Percentiles rank a stretch among this genome's conserved stretches.
phyloP scores from a whole-genome alignment of 2,329 filamentous ascomycete species.

The Rhytidhysteron rufulum region DNA sequence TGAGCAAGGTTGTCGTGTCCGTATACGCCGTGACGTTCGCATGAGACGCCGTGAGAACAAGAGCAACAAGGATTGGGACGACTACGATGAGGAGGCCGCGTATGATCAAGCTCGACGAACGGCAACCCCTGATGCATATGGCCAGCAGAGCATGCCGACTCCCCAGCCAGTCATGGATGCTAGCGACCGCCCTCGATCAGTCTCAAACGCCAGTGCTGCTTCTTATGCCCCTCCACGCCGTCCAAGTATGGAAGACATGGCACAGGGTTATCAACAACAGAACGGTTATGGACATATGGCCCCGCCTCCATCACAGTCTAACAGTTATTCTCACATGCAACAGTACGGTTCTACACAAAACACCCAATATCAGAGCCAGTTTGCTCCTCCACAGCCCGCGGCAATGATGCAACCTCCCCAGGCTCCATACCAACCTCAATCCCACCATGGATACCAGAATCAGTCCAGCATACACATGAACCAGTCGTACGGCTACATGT shows the following conservation, averaged over 20 bases:
- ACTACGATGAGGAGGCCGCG: constrained; percentile 54
- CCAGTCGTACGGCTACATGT: constrained; percentile 39
- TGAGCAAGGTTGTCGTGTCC: constrained; percentile 93
- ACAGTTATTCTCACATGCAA: constrained; percentile 35
- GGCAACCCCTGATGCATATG: constrained; percentile 48
- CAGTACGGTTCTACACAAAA: constrained; percentile 33
- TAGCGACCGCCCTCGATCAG: constrained; percentile 55
- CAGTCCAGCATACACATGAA: constrained; percentile 33
- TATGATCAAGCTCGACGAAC: constrained; percentile 48
- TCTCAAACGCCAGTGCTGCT: constrained; percentile 54
- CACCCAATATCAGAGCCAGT: constrained; percentile 31
- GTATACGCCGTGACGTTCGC: constrained; percentile 88
- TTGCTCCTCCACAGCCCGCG: constrained; percentile 23
- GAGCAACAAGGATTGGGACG: constrained; percentile 63
- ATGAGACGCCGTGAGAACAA: constrained; percentile 83
- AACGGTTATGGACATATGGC: constrained; percentile 36
- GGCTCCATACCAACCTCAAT: constrained; percentile 23
- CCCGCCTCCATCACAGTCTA: constrained; percentile 37
- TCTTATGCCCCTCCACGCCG: constrained; percentile 38
- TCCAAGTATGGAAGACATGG: constrained; percentile 44
- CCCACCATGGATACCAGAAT: constrained; percentile 22
- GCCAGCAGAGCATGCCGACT: constrained; percentile 30
- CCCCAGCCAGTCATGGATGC: constrained; percentile 27
- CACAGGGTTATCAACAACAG: constrained; percentile 35
- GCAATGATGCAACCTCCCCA: constrained; percentile 31